phyloP scores from a whole-genome alignment of 2,329 filamentous ascomycete species.

The Triangularia setosa region DNA sequence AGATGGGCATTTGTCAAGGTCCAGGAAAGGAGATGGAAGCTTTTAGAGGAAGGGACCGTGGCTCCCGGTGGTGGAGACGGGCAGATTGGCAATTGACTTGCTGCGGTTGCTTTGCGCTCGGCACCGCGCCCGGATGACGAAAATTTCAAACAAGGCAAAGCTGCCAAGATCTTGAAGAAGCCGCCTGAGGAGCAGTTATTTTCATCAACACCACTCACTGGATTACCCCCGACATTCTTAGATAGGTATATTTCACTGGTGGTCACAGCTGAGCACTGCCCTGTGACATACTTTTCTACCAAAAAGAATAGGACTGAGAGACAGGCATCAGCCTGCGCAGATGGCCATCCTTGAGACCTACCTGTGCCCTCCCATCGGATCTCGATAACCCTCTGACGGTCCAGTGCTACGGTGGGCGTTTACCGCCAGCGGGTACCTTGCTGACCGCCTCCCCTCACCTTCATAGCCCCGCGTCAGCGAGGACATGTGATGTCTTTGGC shows the following conservation, averaged over 20 bases:
- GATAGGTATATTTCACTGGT: not conserved
- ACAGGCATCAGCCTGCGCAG: not conserved
- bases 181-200: constrained; percentile 1
- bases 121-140: constrained; percentile 16
- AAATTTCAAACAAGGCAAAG: constrained; percentile 18
- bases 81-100: constrained; percentile 15
- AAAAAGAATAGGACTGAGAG: not conserved
- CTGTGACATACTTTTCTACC: not conserved
- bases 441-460: not conserved
- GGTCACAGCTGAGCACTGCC: not conserved
- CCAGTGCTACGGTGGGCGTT: not conserved
- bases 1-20: constrained; percentile 4
- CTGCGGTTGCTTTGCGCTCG: not conserved
- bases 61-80: constrained; percentile 7
- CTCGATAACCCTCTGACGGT: not conserved
- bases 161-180: constrained; percentile 14
- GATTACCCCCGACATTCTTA: not conserved
- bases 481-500: not conserved
- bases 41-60: constrained; percentile 16
- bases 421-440: not conserved
- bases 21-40: constrained; percentile 6
- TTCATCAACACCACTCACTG: not conserved
- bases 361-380: not conserved
- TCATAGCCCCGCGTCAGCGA: not conserved
- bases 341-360: not conserved